Base-by-base conservation (phyloP, 1,284 basidiomycete genomes). In the Tilletia walkeri region DNA sequence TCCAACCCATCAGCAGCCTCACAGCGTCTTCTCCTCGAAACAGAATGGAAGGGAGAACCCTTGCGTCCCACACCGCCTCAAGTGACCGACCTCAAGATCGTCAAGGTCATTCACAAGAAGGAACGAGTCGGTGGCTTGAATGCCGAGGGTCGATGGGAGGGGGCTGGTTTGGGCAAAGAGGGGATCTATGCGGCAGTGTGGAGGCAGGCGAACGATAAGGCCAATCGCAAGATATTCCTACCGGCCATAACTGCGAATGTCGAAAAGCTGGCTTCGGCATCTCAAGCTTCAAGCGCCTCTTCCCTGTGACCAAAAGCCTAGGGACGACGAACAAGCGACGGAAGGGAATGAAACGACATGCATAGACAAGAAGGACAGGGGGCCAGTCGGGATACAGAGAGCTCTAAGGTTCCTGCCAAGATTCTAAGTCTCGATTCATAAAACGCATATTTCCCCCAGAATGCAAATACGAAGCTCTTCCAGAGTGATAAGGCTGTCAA, bases 211-310 rank as follows among this genome's bases (percentile, higher is more conserved):
- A 80, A 81, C 61, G 74, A 76, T 2, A 70, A 74, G 16, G 80
- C 80, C 24, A 82, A 80, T 53, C 75, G 80, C 56, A 82, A 82
- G 69, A 73, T 82, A 36, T 76, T 80, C 7, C 65, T 78, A 67
- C 80, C 80, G 12, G 77, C 73, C n/a, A 67, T 81, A 10, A 63
- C 36, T 16, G 12, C 59, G 34, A 36, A 34, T 20, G 36, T 63
- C 12, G 14, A 63, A 34, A 36, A 63, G 34, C 30, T 34, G 6
- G 59, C 59, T 20, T 10, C 59, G 12, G 34, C 59, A 16, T 61
- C 24, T 30, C 24, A 2, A 30, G 41, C 41, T 45, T 45, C 41
- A 9, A 7, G 14, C 9, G 6, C 41, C 41, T 45, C 41, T 45
- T 45, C 41, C 41, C 14, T 45, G 41, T 45, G 14, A 45, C 24